Evolutionary conservation across 192 early-diverging fungal species (phyloP).

Genomic region (Obelidium mucronatum): DNA sequence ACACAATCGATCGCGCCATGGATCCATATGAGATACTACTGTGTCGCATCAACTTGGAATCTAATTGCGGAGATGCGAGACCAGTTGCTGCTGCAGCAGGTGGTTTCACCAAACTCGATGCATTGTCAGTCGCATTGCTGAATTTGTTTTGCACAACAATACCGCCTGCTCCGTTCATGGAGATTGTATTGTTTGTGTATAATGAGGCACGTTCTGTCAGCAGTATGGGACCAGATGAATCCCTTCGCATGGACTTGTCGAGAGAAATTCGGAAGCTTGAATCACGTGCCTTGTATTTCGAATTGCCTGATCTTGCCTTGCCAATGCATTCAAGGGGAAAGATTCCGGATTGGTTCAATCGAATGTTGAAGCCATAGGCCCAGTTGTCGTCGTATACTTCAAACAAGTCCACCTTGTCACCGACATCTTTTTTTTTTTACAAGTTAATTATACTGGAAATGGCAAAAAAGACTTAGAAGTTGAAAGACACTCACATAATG

Average conservation of each 20-base stretch:
- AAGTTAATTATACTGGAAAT: too few relatives aligned
- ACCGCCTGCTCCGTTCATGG: neutral
- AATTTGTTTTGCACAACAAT: neutral
- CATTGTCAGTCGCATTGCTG: neutral
- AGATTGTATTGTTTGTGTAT: neutral
- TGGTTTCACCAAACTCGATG: neutral
- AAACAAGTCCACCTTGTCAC: constrained; percentile 20
- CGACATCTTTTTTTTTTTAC: neutral
- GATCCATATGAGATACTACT: neutral
- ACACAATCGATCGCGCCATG: neutral
- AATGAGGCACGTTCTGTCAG: neutral
- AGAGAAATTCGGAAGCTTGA: neutral
- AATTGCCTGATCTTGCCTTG: neutral
- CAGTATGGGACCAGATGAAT: neutral
- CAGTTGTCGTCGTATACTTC: constrained; percentile 21
- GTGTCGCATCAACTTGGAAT: neutral
- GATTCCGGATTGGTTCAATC: constrained; percentile 34
- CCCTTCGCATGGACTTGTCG: neutral
- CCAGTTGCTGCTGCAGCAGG: neutral
- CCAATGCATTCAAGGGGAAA: constrained; percentile 44
- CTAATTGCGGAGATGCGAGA: neutral
- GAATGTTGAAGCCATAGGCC: constrained; percentile 38
- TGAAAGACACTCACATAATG: constrained; percentile 13
- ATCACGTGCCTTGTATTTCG: neutral
- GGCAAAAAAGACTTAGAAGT: too few relatives aligned